Conservation (phyloP, 2,329 filamentous ascomycete genomes). For the Colletotrichum melonis region DNA sequence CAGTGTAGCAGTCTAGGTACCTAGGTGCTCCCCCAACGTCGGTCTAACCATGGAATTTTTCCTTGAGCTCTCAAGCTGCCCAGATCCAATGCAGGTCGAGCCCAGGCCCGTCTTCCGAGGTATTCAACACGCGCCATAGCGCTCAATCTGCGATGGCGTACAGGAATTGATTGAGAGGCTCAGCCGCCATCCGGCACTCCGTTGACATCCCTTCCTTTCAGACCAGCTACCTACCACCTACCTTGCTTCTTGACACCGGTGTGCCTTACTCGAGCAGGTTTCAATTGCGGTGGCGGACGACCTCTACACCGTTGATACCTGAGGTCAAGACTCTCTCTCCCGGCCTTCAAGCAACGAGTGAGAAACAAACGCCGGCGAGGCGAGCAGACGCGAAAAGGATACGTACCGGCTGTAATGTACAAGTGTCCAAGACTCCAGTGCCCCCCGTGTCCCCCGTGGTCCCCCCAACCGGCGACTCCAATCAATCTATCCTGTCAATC, state of each 20-base stretch:
- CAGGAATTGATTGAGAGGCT: slow-evolving; percentile 29
- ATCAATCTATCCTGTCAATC: slow-evolving; percentile 32
- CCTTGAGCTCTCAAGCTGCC: slow-evolving; percentile 1
- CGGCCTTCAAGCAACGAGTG: slow-evolving; percentile 5
- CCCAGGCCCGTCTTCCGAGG: neutral
- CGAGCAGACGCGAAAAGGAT: slow-evolving; percentile 2
- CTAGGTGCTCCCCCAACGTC: slow-evolving; percentile 23
- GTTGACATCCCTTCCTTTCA: neutral
- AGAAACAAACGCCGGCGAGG: slow-evolving; percentile 17
- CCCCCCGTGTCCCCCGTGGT: slow-evolving; percentile 1
- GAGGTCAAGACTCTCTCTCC: slow-evolving; percentile 2
- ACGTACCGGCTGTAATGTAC: slow-evolving; percentile 11
- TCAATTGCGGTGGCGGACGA: slow-evolving; percentile 9
- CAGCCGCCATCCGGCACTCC: slow-evolving; percentile 24
- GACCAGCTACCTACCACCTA: neutral
- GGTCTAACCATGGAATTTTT: slow-evolving; percentile 25
- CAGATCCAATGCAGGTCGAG: slow-evolving; percentile 3
- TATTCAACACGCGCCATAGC: slow-evolving; percentile 21
- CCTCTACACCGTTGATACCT: slow-evolving; percentile 25
- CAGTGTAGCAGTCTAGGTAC: neutral
- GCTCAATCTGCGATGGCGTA: slow-evolving; percentile 1
- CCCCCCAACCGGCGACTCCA: slow-evolving; percentile 23
- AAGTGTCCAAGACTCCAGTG: neutral
- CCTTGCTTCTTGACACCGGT: neutral
- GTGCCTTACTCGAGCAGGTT: slow-evolving; percentile 6